These are phyloP conservation scores for Cordia subcordata DNA, from an alignment of 257 asterid genomes.

Conservation along the genomic window DNA sequence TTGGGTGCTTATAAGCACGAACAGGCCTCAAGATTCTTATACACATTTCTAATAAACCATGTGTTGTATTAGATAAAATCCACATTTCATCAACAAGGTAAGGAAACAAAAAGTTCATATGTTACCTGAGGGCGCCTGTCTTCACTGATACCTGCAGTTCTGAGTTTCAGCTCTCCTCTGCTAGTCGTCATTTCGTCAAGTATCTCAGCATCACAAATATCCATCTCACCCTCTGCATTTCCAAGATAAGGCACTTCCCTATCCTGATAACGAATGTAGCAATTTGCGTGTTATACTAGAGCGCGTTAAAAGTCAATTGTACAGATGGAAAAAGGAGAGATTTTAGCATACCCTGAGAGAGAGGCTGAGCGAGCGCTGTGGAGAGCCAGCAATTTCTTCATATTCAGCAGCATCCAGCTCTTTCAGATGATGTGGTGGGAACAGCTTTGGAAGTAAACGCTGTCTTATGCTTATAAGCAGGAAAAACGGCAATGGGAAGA, in stretches of 20 bases:
- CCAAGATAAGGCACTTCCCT: slow-evolving; percentile 10
- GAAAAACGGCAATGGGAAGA: slow-evolving; percentile 58
- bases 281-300: background rate
- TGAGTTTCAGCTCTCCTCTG: slow-evolving; percentile 50
- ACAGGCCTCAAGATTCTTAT: too few species aligned
- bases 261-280: slow-evolving; percentile 19
- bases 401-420: slow-evolving; percentile 67
- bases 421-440: slow-evolving; percentile 27
- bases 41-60: too few species aligned
- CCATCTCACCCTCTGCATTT: slow-evolving; percentile 17
- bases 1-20: too few species aligned
- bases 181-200: slow-evolving; percentile 53
- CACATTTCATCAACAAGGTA: too few species aligned
- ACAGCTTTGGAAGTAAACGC: slow-evolving; percentile 44
- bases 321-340: background rate
- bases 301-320: background rate
- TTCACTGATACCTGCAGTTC: slow-evolving; percentile 36
- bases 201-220: slow-evolving; percentile 40
- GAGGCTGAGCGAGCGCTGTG: slow-evolving; percentile 32
- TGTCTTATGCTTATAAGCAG: slow-evolving; percentile 49
- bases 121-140: slow-evolving; percentile 36
- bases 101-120: background rate
- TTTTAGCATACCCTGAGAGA: slow-evolving; percentile 28
- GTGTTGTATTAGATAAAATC: too few species aligned
- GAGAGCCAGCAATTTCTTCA: slow-evolving; percentile 44